Base-by-base conservation (phyloP, 495 filamentous ascomycete species). In the Xylona heveae region DNA sequence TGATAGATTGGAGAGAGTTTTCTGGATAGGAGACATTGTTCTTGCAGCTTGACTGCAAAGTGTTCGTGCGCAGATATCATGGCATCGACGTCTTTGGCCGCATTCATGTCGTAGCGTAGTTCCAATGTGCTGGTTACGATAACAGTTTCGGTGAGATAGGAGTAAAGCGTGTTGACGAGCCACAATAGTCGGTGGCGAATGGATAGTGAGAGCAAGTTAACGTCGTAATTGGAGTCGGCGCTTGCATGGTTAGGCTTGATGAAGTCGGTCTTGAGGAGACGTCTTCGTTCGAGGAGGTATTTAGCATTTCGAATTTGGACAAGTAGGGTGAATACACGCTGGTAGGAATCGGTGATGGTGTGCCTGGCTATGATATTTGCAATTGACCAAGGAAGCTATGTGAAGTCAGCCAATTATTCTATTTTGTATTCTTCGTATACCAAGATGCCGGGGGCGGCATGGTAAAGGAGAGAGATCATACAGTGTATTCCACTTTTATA, bases 351-450 rank as follows among this genome's bases (percentile, higher is more conserved):
- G 0, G 44, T 32, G 17, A 84, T 59, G 0, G 69, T 62, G 3
- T 61, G 52, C 16, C 64, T 61, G 0, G 61, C 66, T 28, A 93
- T 59, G 15, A 94, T 66, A 30, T 92, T 88, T 21, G 72, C 74
- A n/a, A 91, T 59, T 0, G 82, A 71, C 84, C 84, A 93, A 5
- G 77, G 68, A 3, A 94, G 58, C 29, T 35, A n/a, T 24, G 3
- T 8, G 18, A 17, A 17, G 20, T 19, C n/a, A n/a, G n/a, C n/a
- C n/a, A n/a, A n/a, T n/a, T n/a, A n/a, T n/a, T n/a, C n/a, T n/a
- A n/a, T n/a, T n/a, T n/a, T n/a, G n/a, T n/a, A n/a, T n/a, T n/a
- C n/a, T n/a, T n/a, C n/a, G n/a, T n/a, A n/a, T n/a, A n/a, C n/a
- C n/a, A n/a, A n/a, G n/a, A n/a, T n/a, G n/a, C n/a, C n/a, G n/a